A percentile compares a stretch with the other conserved stretches of the same genome.
phyloP scores from a whole-genome alignment of 1,284 basidiomycete genomes.

The Puccinia coronata region DNA sequence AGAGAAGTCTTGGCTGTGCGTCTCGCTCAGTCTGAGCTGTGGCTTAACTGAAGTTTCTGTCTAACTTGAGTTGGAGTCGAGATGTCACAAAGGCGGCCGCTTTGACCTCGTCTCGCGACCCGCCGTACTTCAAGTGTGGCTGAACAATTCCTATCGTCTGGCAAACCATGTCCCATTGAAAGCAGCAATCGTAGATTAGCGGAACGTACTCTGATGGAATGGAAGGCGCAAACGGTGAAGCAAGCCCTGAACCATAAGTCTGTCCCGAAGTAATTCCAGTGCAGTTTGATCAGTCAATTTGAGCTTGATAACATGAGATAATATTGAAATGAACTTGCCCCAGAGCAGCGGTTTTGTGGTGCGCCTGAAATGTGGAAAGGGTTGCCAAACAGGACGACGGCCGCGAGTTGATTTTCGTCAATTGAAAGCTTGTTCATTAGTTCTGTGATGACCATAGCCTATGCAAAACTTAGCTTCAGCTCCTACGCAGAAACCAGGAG shows the following conservation, averaged over 20 bases:
- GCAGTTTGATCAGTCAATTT: no score
- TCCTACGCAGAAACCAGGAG: not conserved
- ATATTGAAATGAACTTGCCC: not conserved
- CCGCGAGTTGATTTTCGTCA: not conserved
- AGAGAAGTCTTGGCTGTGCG: no score
- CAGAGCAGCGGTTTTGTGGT: slow-evolving; percentile 39
- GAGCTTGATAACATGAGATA: not conserved
- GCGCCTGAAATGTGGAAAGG: slow-evolving; percentile 21
- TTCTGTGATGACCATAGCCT: slow-evolving; percentile 47
- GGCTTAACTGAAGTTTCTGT: no score
- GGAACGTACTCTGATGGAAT: slow-evolving; percentile 12
- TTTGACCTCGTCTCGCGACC: slow-evolving; percentile 22
- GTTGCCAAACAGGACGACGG: slow-evolving; percentile 40
- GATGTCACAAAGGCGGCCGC: slow-evolving; percentile 13
- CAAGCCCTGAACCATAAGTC: slow-evolving; percentile 8
- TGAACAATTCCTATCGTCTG: slow-evolving; percentile 2
- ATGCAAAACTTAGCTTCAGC: not conserved
- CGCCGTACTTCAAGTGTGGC: not conserved
- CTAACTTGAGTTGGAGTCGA: slow-evolving; percentile 5
- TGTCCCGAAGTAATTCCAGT: not conserved
- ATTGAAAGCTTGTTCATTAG: not conserved
- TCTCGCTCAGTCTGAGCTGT: no score
- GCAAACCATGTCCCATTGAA: slow-evolving; percentile 33
- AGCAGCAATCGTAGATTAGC: slow-evolving; percentile 29
- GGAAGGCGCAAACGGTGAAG: not conserved